These are phyloP conservation scores for Thielaviopsis populi DNA, from an alignment of 2,329 filamentous ascomycete species.

Conservation along the genomic window DNA sequence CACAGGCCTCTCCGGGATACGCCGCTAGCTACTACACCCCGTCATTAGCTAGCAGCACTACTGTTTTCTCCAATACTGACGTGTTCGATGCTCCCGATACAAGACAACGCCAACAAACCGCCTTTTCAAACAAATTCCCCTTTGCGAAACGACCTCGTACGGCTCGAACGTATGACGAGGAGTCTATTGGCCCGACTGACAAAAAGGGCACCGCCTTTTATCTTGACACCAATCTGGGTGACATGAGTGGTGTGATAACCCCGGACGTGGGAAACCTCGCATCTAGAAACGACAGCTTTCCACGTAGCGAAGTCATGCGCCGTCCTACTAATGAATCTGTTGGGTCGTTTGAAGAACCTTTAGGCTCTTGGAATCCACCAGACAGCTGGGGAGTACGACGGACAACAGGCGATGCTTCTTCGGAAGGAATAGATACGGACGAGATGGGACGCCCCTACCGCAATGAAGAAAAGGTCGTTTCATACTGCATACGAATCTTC, in stretches of 20 bases:
- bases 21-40: conserved; percentile 7
- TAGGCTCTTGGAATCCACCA: conserved; percentile 74
- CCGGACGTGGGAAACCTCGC: background rate
- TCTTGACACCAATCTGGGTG: conserved; percentile 73
- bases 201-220: conserved; percentile 51
- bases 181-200: conserved; percentile 45
- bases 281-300: conserved; percentile 6
- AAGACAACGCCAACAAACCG: conserved; percentile 8
- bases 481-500: conserved; percentile 92
- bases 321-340: conserved; percentile 10
- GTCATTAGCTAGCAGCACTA: conserved; percentile 1
- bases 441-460: conserved; percentile 3
- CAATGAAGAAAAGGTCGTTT: conserved; percentile 50
- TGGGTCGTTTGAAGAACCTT: conserved; percentile 23
- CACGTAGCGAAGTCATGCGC: background rate
- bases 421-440: conserved; percentile 49
- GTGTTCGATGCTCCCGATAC: conserved; percentile 18
- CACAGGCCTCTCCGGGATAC: conserved; percentile 23
- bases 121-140: conserved; percentile 48
- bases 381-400: conserved; percentile 92
- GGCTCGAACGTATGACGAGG: conserved; percentile 37
- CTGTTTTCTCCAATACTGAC: conserved; percentile 12
- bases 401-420: conserved; percentile 47
- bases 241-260: conserved; percentile 56
- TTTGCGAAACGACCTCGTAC: conserved; percentile 43